Base-by-base conservation (phyloP, 345 rosid species). In the Diplotaxis tenuifolia region DNA sequence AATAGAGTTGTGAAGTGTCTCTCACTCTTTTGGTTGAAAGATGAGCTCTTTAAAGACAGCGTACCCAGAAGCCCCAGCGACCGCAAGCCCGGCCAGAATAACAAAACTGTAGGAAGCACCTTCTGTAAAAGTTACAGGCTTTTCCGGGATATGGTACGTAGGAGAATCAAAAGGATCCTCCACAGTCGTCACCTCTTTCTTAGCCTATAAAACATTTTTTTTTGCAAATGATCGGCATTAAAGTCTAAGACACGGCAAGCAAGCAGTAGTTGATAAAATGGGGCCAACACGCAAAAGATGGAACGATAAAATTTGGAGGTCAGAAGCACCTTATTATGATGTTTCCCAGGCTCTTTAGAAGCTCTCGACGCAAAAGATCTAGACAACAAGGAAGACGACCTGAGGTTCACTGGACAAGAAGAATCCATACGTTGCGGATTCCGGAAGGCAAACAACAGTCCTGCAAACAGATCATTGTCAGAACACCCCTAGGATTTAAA, bases 141-240 rank as follows among this genome's bases (percentile, higher is more conserved):
- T 92, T 75, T 90, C 93, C 7, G 99, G 99, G 75, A 95, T 95
- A 74, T 95, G 83, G 80, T 88, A 92, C 3, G 99, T 92, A 7
- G 96, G 96, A 78, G 96, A 81, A 83, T 95, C 93, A 82, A 95
- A 95, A 70, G 99, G 97, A 85, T 95, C 97, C 65, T 95, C 99
- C 34, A 87, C 84, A 18, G 89, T 95, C 14, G 90, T 78, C 65
- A 95, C 76, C 4, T 92, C 96, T 70, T 92, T 92, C 72, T 76
- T 89, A 55, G 88, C 47, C 99, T 95, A 90, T 62, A 71, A 22
- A 20, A 50, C 25, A 53, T 18, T 12, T n/a, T n/a, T n/a, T n/a
- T n/a, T 54, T 63, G 3, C 9, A 15, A 36, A 74, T 38, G 49
- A 56, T 28, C 52, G 36, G 36, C 28, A 50, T 21, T 31, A 72